Evolutionary conservation across 1,284 basidiomycete species (phyloP).

Genomic region (Microbotryomycetes sp.): DNA sequence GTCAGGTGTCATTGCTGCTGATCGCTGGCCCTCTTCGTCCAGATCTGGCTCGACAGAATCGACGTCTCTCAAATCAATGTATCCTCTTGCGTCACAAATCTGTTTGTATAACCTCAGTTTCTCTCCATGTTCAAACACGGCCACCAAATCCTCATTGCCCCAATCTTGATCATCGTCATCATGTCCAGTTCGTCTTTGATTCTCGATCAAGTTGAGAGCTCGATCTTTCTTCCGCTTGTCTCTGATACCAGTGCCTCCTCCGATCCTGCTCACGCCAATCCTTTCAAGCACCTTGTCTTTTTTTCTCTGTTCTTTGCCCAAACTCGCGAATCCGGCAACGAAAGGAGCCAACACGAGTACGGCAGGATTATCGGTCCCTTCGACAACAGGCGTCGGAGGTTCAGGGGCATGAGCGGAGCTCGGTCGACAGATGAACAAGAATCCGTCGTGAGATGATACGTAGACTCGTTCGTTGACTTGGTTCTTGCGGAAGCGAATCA

Average conservation of each 20-base stretch:
- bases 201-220: neutral
- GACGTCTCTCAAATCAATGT: slow-evolving; percentile 30
- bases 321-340: slow-evolving; percentile 18
- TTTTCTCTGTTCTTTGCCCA: slow-evolving; percentile 10
- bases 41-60: slow-evolving; percentile 22
- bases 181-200: neutral
- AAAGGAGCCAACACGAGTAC: slow-evolving; percentile 25
- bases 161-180: neutral
- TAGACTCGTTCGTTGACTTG: slow-evolving; percentile 23
- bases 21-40: slow-evolving; percentile 1
- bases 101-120: slow-evolving; percentile 16
- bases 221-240: neutral
- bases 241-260: neutral
- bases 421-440: slow-evolving; percentile 23
- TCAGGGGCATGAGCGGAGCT: slow-evolving; percentile 23
- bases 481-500: slow-evolving; percentile 22
- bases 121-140: slow-evolving; percentile 14
- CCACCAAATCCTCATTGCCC: slow-evolving; percentile 5
- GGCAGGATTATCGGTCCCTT: slow-evolving; percentile 23
- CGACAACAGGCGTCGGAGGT: slow-evolving; percentile 8
- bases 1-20: neutral
- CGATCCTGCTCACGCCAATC: neutral
- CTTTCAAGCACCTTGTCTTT: slow-evolving; percentile 8
- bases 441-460: slow-evolving; percentile 23
- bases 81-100: slow-evolving; percentile 25